Evolutionary conservation across 2,329 filamentous ascomycete species (phyloP), one percentile per base, ranked within the genome.

Genomic region (Talaromyces albobiverticillius): DNA sequence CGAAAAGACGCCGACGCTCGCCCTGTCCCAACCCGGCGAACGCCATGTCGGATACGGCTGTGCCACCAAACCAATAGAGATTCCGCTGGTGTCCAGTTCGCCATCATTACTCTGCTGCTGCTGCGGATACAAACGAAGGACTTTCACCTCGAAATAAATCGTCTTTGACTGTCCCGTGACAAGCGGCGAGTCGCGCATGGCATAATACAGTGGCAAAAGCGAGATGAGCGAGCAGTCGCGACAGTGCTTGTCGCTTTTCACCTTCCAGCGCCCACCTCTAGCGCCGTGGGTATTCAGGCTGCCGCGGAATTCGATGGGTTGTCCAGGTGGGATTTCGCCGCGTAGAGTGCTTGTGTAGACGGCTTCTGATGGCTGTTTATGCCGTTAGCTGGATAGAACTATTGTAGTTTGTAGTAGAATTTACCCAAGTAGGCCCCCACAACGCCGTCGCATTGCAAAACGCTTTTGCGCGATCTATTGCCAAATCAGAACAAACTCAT

Each of bases 21-120:
- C 83, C 42, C 83, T 75, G 61, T 86, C 81, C 83, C 83, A 86
- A 1, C 83, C 83, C 0, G 83, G 83, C 7, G 84, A 77, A 18
- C 83, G 74, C 74, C 81, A 86, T 0, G 79, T 74, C 1, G 83
- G 83, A 62, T 85, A 86, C 4, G 83, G 83, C 46, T 81, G 80
- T 3, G 82, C 83, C 31, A 77, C 73, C 61, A 80, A 86, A 2
- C 83, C 83, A 29, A 86, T 72, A 0, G 82, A 80, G 31, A 86
- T 71, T 1, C 81, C 80, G 4, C 79, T 79, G 13, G 79, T 29
- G n/a, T n/a, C n/a, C n/a, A n/a, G n/a, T n/a, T n/a, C 75, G 52
- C 76, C 75, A 14, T 60, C 57, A 48, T 70, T 71, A 2, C 69
- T 62, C 3, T 34, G 34, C 18, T 72, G 69, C 22, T 62, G 62